These are phyloP conservation scores for Coemansia umbellata DNA, from an alignment of 192 early-diverging fungal genomes.

Conservation along the genomic window DNA sequence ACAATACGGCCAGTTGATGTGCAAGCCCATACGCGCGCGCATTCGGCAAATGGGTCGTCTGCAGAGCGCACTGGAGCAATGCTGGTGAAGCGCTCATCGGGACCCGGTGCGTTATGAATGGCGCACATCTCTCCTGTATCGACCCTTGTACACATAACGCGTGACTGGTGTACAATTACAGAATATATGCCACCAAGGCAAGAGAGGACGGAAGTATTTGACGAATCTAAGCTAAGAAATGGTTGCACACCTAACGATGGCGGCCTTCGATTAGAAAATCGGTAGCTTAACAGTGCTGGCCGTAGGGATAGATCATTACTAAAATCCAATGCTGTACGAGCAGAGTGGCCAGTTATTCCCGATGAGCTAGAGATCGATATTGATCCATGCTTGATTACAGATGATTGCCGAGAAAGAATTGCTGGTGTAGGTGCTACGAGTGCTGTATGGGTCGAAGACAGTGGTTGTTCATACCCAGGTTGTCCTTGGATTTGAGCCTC, in stretches of 20 bases:
- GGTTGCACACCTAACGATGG: slow-evolving; percentile 36
- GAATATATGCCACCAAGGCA: slow-evolving; percentile 37
- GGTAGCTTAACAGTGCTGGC: slow-evolving; percentile 22
- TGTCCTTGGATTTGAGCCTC: background rate
- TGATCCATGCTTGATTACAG: background rate
- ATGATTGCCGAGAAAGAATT: background rate
- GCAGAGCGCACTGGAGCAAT: slow-evolving; percentile 31
- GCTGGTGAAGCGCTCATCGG: slow-evolving; percentile 47
- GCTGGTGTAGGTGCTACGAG: background rate
- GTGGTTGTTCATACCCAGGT: background rate
- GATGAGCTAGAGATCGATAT: slow-evolving; percentile 2
- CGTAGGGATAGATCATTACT: slow-evolving; percentile 25
- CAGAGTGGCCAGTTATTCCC: slow-evolving; percentile 6
- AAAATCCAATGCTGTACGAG: slow-evolving; percentile 35
- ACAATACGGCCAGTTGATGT: slow-evolving; percentile 34
- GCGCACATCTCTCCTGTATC: slow-evolving; percentile 46
- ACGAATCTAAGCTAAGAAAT: slow-evolving; percentile 28
- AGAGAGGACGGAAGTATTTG: slow-evolving; percentile 11
- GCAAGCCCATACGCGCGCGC: slow-evolving; percentile 33
- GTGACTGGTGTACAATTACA: slow-evolving; percentile 35
- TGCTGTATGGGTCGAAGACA: background rate
- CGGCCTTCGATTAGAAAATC: slow-evolving; percentile 27
- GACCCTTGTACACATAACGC: slow-evolving; percentile 43
- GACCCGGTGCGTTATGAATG: slow-evolving; percentile 42
- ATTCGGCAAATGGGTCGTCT: slow-evolving; percentile 20